A percentile compares a stretch with the other conserved stretches of the same genome.
Conservation (phyloP, 1,284 basidiomycete species). For the Rhodofomes roseus region DNA sequence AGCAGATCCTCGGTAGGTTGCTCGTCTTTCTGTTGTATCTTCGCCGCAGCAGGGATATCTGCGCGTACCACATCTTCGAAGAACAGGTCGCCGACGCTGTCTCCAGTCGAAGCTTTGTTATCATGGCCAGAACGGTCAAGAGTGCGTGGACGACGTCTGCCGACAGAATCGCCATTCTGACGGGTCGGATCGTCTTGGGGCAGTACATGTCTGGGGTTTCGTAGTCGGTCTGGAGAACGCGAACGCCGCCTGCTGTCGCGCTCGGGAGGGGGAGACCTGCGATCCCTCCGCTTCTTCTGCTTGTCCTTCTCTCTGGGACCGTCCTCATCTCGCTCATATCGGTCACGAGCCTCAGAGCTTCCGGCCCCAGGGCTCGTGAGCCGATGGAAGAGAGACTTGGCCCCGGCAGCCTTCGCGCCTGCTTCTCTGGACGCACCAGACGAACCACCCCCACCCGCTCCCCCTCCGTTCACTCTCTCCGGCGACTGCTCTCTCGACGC, state of each 20-base stretch:
- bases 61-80: constrained; percentile 49
- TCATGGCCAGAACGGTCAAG: background rate
- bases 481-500: constrained; percentile 11
- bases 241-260: constrained; percentile 13
- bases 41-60: constrained; percentile 22
- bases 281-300: constrained; percentile 9
- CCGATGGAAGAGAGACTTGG: constrained; percentile 3
- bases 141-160: background rate
- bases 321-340: background rate
- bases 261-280: constrained; percentile 9
- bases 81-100: constrained; percentile 33
- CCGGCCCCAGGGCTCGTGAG: background rate
- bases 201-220: constrained; percentile 3
- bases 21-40: constrained; percentile 20
- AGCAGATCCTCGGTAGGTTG: constrained; percentile 33
- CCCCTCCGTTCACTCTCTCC: constrained; percentile 2
- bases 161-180: background rate
- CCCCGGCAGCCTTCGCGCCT: background rate
- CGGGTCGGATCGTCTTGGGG: background rate
- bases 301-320: background rate
- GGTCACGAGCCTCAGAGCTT: background rate
- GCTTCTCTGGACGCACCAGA: background rate
- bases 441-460: background rate
- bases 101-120: background rate
- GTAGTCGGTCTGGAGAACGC: constrained; percentile 14